phyloP scores from a whole-genome alignment of 2,329 filamentous ascomycete species.

The Apiospora arundinis region DNA sequence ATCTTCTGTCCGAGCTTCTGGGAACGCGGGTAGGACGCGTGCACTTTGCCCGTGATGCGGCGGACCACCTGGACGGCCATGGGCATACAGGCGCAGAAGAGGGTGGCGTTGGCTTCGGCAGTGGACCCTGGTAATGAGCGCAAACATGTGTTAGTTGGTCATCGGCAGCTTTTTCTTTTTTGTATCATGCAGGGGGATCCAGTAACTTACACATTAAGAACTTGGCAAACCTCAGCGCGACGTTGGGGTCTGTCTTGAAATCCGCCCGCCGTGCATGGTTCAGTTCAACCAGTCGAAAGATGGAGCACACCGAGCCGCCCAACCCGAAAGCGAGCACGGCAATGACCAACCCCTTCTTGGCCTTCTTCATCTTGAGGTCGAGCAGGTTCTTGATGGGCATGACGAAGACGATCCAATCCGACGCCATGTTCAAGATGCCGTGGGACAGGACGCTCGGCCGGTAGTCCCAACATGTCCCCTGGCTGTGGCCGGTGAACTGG shows the following conservation, averaged over 20 bases:
- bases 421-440: conserved; percentile 57
- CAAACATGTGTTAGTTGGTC: not conserved
- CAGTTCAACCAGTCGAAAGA: conserved; percentile 45
- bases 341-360: conserved; percentile 58
- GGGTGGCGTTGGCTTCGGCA: not conserved
- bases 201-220: not conserved
- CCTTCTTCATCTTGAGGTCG: conserved; percentile 52
- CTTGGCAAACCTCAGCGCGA: not conserved
- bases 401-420: conserved; percentile 55
- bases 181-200: not conserved
- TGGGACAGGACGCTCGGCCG: conserved; percentile 30
- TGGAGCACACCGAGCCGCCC: conserved; percentile 61
- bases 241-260: not conserved
- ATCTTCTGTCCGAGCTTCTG: not conserved
- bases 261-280: not conserved
- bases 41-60: not conserved
- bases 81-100: conserved; percentile 25
- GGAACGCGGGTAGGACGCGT: not conserved
- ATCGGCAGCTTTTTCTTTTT: not conserved
- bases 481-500: not conserved
- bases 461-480: not conserved
- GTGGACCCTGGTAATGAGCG: not conserved
- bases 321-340: conserved; percentile 59
- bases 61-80: conserved; percentile 15
- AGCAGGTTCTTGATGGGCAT: conserved; percentile 57